Percentiles rank a stretch among this genome's conserved stretches.
Conservation (phyloP, 2,329 filamentous ascomycete genomes). For the Aureobasidium sp. region DNA sequence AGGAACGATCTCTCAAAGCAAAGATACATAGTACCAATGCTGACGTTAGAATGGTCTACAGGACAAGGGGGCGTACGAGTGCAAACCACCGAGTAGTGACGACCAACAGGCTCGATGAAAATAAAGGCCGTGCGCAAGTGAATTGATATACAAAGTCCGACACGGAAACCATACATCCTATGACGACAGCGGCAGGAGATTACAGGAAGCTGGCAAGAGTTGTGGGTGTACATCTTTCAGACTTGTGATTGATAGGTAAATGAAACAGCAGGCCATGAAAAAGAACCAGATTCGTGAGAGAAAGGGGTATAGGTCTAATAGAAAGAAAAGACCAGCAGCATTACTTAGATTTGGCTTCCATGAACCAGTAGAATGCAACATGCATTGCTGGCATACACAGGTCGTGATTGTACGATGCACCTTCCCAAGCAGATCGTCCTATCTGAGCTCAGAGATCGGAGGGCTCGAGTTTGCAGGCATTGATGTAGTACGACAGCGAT, state of each 20-base stretch:
- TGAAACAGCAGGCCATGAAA: neutral
- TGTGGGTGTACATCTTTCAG: neutral
- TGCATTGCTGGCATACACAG: neutral
- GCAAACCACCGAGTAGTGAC: neutral
- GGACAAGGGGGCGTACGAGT: neutral
- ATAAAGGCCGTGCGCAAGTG: neutral
- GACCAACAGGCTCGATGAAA: neutral
- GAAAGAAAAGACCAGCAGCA: neutral
- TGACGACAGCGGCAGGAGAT: too few relatives aligned
- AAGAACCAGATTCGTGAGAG: neutral
- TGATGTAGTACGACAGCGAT: neutral
- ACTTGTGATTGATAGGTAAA: neutral
- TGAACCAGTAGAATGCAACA: too few relatives aligned
- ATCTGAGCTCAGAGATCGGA: neutral
- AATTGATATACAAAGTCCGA: neutral
- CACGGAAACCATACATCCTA: neutral
- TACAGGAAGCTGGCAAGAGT: neutral
- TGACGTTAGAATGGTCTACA: neutral
- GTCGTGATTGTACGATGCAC: neutral
- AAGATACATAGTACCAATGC: neutral
- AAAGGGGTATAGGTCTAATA: neutral
- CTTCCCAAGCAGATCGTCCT: neutral
- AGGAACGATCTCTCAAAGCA: neutral
- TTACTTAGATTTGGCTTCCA: neutral
- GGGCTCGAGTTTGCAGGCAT: neutral